Percentiles rank a stretch among this genome's conserved stretches.
phyloP scores from a whole-genome alignment of 345 rosid genomes.

The Streptanthus diversifolius region DNA sequence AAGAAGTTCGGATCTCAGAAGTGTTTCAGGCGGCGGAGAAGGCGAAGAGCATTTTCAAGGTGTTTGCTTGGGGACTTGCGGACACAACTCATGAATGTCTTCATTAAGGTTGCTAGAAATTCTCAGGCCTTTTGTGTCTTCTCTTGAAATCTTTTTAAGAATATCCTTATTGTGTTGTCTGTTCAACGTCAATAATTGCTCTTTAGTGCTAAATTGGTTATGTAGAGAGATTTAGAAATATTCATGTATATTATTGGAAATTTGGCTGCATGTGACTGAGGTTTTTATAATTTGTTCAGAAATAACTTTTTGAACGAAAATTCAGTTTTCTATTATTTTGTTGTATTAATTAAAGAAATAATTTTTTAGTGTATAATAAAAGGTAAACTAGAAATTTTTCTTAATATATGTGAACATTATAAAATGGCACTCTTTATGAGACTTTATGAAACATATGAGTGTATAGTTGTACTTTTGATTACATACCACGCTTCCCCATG shows the following conservation, averaged over 20 bases:
- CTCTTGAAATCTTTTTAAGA: slow-evolving; percentile 8
- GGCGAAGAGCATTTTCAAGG: slow-evolving; percentile 62
- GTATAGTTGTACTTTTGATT: neutral
- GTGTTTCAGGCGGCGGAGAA: slow-evolving; percentile 75
- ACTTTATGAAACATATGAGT: too few relatives aligned
- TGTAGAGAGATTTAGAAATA: neutral
- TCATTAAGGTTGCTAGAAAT: slow-evolving; percentile 54
- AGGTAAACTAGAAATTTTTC: too few relatives aligned
- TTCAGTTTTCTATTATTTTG: too few relatives aligned
- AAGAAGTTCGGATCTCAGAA: slow-evolving; percentile 60
- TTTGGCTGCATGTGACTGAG: neutral
- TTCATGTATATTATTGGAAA: neutral
- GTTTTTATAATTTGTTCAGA: neutral
- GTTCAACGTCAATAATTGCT: neutral
- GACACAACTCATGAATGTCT: slow-evolving; percentile 93
- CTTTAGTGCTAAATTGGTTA: neutral
- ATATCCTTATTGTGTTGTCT: neutral
- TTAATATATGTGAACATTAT: too few relatives aligned
- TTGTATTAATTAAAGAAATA: too few relatives aligned
- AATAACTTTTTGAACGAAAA: too few relatives aligned
- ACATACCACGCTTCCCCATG: neutral
- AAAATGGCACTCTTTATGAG: too few relatives aligned
- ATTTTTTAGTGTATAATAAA: too few relatives aligned
- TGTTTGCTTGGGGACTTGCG: slow-evolving; percentile 91
- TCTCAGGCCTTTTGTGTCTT: slow-evolving; percentile 42